phyloP scores from a whole-genome alignment of 768 basidiomycete genomes.

The Pleurotus eryngii region DNA sequence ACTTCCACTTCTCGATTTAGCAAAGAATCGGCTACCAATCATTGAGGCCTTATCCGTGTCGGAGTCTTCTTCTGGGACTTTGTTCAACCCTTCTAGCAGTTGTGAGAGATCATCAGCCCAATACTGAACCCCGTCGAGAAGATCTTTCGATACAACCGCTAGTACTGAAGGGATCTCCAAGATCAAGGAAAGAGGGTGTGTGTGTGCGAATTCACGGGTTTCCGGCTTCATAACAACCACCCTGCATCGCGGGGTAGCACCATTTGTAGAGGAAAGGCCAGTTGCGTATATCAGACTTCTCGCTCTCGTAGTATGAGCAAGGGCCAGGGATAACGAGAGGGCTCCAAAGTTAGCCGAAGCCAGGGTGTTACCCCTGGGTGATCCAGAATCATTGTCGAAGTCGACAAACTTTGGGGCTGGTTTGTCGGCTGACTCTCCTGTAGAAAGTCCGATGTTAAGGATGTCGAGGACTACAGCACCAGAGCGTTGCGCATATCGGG shows the following conservation, averaged over 20 bases:
- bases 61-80: slow-evolving; percentile 15
- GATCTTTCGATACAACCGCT: slow-evolving; percentile 55
- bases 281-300: slow-evolving; percentile 51
- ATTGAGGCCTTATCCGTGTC: slow-evolving; percentile 54
- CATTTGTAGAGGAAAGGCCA: slow-evolving; percentile 25
- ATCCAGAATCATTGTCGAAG: slow-evolving; percentile 5
- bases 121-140: slow-evolving; percentile 77
- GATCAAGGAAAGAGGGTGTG: slow-evolving; percentile 24
- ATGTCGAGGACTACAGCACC: slow-evolving; percentile 68
- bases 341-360: slow-evolving; percentile 40
- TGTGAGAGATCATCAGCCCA: slow-evolving; percentile 87
- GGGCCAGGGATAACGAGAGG: slow-evolving; percentile 48
- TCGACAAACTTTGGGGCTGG: slow-evolving; percentile 25
- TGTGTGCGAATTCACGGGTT: slow-evolving; percentile 1
- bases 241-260: slow-evolving; percentile 28
- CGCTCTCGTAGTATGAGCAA: slow-evolving; percentile 35
- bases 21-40: slow-evolving; percentile 79
- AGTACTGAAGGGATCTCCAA: slow-evolving; percentile 62
- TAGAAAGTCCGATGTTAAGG: slow-evolving; percentile 44
- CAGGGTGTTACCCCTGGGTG: slow-evolving; percentile 19
- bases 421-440: slow-evolving; percentile 21
- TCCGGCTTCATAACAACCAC: slow-evolving; percentile 28
- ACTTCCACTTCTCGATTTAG: slow-evolving; percentile 42
- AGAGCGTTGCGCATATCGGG: slow-evolving; percentile 46
- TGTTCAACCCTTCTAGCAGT: slow-evolving; percentile 46